Percentiles rank a stretch among this genome's conserved stretches.
These are phyloP conservation scores for Aspergillus hancockii DNA, from an alignment of 495 filamentous ascomycete species.

Conservation along the genomic window DNA sequence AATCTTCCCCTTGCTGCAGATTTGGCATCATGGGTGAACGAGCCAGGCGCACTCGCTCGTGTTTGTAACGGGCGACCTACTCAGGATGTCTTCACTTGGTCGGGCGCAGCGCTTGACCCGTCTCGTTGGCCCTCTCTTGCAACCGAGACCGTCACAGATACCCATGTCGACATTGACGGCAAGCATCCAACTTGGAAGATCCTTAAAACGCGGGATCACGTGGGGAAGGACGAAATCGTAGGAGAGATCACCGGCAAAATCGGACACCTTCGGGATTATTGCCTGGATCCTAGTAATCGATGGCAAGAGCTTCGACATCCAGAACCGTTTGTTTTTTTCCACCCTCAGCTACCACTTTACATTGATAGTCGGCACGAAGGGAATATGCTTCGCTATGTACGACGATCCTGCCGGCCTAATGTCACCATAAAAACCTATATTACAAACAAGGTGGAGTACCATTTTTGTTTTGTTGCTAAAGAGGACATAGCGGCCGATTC, in stretches of 20 bases:
- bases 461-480: conserved; percentile 86
- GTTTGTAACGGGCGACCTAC: conserved; percentile 43
- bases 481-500: conserved; percentile 63
- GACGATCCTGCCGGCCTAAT: conserved; percentile 88
- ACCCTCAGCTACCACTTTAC: conserved; percentile 78
- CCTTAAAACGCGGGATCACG: conserved; percentile 62
- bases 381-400: conserved; percentile 77
- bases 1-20: conserved; percentile 66
- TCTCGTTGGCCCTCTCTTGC: conserved; percentile 50
- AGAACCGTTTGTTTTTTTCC: conserved; percentile 83
- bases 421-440: conserved; percentile 78
- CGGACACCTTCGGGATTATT: conserved; percentile 76
- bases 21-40: conserved; percentile 71
- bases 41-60: conserved; percentile 50
- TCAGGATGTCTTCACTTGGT: conserved; percentile 52
- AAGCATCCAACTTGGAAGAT: conserved; percentile 65
- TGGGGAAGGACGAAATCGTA: conserved; percentile 68
- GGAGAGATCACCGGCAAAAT: conserved; percentile 88
- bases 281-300: conserved; percentile 66
- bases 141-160: conserved; percentile 48
- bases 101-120: conserved; percentile 55
- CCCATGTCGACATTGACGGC: conserved; percentile 43
- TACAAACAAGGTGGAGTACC: conserved; percentile 71
- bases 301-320: conserved; percentile 78
- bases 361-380: conserved; percentile 88